Base-by-base conservation (phyloP, 2,329 filamentous ascomycete genomes). In the Trichophyton schoenleinii region DNA sequence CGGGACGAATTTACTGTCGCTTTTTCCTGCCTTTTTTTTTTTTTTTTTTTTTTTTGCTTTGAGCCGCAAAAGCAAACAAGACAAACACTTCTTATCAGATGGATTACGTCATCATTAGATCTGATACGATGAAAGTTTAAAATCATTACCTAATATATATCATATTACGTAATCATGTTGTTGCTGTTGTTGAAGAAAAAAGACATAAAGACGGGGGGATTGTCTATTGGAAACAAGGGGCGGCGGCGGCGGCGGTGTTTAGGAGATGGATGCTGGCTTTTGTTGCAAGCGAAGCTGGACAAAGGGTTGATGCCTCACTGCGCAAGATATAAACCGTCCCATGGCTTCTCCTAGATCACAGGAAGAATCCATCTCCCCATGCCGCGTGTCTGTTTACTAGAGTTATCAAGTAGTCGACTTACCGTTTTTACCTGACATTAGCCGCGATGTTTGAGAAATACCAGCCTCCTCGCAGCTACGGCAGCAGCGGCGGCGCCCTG, bases 401-500 rank as follows among this genome's bases (percentile, higher is more conserved):
- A 4, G 28, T 8, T 13, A 55, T 13, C 20, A 11, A 20, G 15
- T 31, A 20, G 15, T 9, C 42, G 4, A 46, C 15, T 46, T 46
- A 20, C 28, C 42, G 42, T 15, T 9, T 46, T 46, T 46, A 46
- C 1, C 15, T 46, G 15, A 46, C 18, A 20, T 20, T 34, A 22
- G 20, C 1, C 34, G 3, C 3, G 20, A 59, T 59, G 58, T 48
- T 49, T 55, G 58, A 57, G 53, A 20, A 49, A 31, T 44, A 44
- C 52, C n/a, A 20, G 38, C 18, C 36, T 59, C 60, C 55, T 38
- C 28, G 11, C 44, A 22, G 28, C 53, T 55, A 62, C 38, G 38
- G 57, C 18, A 62, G 61, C 36, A 60, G 65, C n/a, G 64, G 63
- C 42, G 67, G 66, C 7, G 64, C 65, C 13, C 62, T 69, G 22